phyloP scores from a whole-genome alignment of 2,329 filamentous ascomycete species.

The Cladosporium austrohemisphaericum region DNA sequence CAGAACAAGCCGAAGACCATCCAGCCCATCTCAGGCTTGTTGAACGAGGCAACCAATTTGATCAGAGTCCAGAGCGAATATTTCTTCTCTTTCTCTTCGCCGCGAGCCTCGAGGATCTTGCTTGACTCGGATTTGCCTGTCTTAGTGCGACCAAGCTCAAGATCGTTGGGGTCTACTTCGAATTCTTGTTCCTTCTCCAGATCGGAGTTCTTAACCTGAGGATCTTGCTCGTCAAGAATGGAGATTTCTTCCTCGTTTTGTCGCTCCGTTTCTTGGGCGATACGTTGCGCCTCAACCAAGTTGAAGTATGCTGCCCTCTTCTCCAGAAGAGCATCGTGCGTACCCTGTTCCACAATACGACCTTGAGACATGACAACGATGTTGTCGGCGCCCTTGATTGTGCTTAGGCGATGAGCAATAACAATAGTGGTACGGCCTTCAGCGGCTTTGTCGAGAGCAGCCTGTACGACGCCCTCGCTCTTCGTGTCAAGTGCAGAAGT shows the following conservation, averaged over 20 bases:
- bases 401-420: conserved; percentile 92
- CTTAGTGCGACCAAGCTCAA: conserved; percentile 52
- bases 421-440: conserved; percentile 89
- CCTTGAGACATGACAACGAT: conserved; percentile 90
- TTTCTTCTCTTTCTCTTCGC: conserved; percentile 49
- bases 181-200: conserved; percentile 30
- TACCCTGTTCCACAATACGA: conserved; percentile 87
- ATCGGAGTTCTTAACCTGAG: conserved; percentile 24
- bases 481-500: conserved; percentile 92
- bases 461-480: conserved; percentile 90
- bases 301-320: conserved; percentile 71
- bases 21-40: conserved; percentile 64
- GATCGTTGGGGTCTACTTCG: conserved; percentile 59
- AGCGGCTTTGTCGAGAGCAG: conserved; percentile 80
- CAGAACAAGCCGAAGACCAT: conserved; percentile 73
- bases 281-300: conserved; percentile 84
- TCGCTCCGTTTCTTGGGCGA: conserved; percentile 59
- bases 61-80: conserved; percentile 74
- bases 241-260: conserved; percentile 49
- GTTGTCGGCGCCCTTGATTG: conserved; percentile 89
- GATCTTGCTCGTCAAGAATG: conserved; percentile 29
- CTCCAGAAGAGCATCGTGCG: conserved; percentile 73
- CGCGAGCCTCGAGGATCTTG: conserved; percentile 58
- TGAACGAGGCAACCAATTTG: conserved; percentile 76
- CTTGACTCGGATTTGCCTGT: conserved; percentile 63